Conservation (phyloP, 768 basidiomycete species). For the Boletellus emodensis region DNA sequence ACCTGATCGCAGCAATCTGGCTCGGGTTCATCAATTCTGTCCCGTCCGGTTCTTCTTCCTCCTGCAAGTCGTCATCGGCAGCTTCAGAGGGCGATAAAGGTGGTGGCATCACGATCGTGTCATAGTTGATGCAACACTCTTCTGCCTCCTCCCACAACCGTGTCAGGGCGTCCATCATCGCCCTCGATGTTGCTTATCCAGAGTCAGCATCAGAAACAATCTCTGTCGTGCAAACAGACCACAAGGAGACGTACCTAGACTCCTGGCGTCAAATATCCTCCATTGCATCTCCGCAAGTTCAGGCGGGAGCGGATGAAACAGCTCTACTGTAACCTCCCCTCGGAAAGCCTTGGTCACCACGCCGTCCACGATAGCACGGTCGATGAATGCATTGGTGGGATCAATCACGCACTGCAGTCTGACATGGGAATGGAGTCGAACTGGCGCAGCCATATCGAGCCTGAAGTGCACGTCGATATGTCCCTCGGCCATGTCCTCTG, state of each 20-base stretch:
- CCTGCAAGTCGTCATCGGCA: neutral
- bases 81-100: slow-evolving; percentile 19
- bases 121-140: slow-evolving; percentile 48
- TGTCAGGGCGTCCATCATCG: slow-evolving; percentile 61
- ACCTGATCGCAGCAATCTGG: slow-evolving; percentile 48
- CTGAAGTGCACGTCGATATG: slow-evolving; percentile 51
- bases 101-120: slow-evolving; percentile 38
- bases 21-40: slow-evolving; percentile 45
- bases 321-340: slow-evolving; percentile 52
- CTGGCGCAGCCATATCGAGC: slow-evolving; percentile 46
- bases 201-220: neutral
- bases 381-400: slow-evolving; percentile 46
- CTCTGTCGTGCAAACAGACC: neutral
- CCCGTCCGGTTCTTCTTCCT: slow-evolving; percentile 12
- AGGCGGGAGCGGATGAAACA: slow-evolving; percentile 57
- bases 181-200: slow-evolving; percentile 51
- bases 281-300: slow-evolving; percentile 59
- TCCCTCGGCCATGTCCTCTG: slow-evolving; percentile 26
- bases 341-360: slow-evolving; percentile 50
- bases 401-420: slow-evolving; percentile 57
- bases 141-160: slow-evolving; percentile 42
- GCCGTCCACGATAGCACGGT: slow-evolving; percentile 51
- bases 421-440: slow-evolving; percentile 64
- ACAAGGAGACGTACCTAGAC: slow-evolving; percentile 41
- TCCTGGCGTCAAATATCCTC: slow-evolving; percentile 62